Evolutionary conservation across 176 grass and related monocot species (phyloP), one percentile per base, ranked within the genome.

Genomic region (Oryza longistaminata): DNA sequence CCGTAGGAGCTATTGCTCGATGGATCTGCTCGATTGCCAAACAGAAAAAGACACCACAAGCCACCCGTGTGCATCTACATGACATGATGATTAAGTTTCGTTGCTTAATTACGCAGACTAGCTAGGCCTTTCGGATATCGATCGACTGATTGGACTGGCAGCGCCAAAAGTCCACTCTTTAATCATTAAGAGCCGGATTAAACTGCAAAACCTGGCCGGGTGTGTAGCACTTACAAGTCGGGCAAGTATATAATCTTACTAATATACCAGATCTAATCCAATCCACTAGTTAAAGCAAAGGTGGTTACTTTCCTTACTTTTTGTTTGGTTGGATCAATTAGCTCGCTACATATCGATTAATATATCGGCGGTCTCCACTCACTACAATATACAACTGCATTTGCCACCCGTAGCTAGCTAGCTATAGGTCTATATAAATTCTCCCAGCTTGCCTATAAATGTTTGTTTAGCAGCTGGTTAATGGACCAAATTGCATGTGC

Each of bases 151-250:
- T 25, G 22, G 77, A 39, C n/a, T 26, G 76, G 27, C 42, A 37
- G 42, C 29, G 60, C 74, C 75, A 80, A 84, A 90, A 90, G 80
- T 90, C 81, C 75, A 90, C 65, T 2, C 17, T 31, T 81, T 80
- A 84, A 90, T 90, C 75, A 87, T 87, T 87, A 48, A 31, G 58
- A 80, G 68, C 69, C 69, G 84, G 84, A 90, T 90, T 75, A 87
- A 27, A 42, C 21, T 50, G 76, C 14, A 24, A 77, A 70, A 68
- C 64, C 73, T 68, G 29, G 50, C 24, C 24, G 66, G 58, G 21
- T 62, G 43, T 52, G 49, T 70, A 53, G 12, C 78, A 66, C 33
- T 46, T 15, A 21, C 53, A 58, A 21, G 17, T 8, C 53, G 53
- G 19, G 52, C 10, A 21, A 13, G 9, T 66, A 48, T 79, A 62